Evolutionary conservation across 78 protist genomes (phyloP).

Genomic region (Pigoraptor vietnamica): DNA sequence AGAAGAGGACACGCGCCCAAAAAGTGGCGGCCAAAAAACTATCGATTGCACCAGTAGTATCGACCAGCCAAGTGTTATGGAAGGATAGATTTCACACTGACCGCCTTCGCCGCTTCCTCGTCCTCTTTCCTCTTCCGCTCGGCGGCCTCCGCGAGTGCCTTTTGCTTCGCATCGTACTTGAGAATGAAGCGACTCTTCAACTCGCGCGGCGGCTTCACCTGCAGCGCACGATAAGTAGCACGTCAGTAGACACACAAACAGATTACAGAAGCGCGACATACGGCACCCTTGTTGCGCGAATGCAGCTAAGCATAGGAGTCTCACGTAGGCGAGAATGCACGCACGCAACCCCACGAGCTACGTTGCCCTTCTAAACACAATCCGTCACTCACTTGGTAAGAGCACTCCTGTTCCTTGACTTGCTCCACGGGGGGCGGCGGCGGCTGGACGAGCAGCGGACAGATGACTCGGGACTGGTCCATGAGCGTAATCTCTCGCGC

Average conservation of each 20-base stretch:
- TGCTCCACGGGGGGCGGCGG: neutral
- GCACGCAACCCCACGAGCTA: neutral
- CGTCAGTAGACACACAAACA: neutral
- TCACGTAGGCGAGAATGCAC: too few species aligned
- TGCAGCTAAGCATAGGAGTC: too few species aligned
- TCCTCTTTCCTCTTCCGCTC: neutral
- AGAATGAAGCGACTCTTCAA: neutral
- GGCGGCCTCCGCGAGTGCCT: neutral
- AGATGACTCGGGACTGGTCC: neutral
- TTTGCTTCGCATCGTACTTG: neutral
- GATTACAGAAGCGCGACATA: too few species aligned
- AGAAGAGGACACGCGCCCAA: too few species aligned
- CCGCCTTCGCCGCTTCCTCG: neutral
- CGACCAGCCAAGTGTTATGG: neutral
- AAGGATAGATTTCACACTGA: neutral
- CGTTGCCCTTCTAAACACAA: too few species aligned
- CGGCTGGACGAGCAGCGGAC: neutral
- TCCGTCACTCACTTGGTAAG: neutral
- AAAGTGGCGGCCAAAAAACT: neutral
- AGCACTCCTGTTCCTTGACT: conserved; percentile 8
- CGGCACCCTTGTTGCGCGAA: too few species aligned
- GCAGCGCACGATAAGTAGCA: neutral
- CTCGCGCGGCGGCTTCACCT: neutral
- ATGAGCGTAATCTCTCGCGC: neutral
- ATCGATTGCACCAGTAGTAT: neutral